A percentile compares a stretch with the other conserved stretches of the same genome.
These are phyloP conservation scores for Thraustochytrium sp. DNA, from an alignment of 352 stramenopile genomes.

Conservation along the genomic window DNA sequence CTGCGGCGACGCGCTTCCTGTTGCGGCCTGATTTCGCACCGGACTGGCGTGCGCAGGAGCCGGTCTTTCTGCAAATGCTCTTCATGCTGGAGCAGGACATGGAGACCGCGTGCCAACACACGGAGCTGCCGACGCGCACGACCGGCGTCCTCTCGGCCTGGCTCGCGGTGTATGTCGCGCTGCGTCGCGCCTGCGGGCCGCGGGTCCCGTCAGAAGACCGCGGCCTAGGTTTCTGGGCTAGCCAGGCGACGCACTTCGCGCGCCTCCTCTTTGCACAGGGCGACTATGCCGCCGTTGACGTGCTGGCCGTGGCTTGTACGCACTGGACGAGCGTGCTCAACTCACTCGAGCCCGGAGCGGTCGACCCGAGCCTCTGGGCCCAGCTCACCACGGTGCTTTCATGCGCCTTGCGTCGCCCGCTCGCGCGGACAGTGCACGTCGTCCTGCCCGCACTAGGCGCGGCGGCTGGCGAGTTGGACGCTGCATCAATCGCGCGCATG, in stretches of 20 bases:
- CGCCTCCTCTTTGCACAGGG: neutral
- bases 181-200: neutral
- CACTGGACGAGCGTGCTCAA: neutral
- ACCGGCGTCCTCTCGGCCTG: constrained; percentile 10
- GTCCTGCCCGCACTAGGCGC: neutral
- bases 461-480: neutral
- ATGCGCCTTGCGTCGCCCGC: neutral
- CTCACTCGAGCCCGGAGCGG: neutral
- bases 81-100: constrained; percentile 10
- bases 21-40: neutral
- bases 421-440: neutral
- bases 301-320: neutral
- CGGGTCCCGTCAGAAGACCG: neutral
- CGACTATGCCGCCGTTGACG: constrained; percentile 1
- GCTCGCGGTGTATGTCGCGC: neutral
- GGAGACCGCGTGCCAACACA: neutral
- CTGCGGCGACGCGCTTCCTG: neutral
- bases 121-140: neutral
- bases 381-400: neutral
- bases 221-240: neutral
- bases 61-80: neutral
- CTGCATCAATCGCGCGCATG: neutral
- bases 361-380: neutral
- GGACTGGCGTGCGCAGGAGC: neutral
- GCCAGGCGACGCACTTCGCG: neutral